phyloP scores from a whole-genome alignment of 306 rosid species.

The Dryas alaskensis region DNA sequence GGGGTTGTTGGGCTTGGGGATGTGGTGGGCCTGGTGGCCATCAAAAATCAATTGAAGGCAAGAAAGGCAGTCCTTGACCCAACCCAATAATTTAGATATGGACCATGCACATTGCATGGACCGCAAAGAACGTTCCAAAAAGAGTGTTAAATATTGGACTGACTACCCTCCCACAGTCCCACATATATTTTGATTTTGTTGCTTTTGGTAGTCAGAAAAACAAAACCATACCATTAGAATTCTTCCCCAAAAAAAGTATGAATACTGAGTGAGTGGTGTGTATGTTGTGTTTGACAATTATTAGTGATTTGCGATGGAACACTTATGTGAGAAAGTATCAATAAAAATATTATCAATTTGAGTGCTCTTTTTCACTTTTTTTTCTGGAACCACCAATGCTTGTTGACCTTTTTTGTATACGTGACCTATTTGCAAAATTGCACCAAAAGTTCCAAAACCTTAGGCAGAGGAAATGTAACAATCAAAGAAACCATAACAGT shows the following conservation, averaged over 20 bases:
- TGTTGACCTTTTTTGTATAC: neutral
- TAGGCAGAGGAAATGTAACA: no score
- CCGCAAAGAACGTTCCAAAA: neutral
- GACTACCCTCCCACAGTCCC: neutral
- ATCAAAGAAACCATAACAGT: no score
- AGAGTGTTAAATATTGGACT: neutral
- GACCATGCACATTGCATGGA: conserved; percentile 15
- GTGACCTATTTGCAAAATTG: neutral
- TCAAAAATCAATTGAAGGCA: conserved; percentile 19
- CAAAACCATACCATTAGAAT: neutral
- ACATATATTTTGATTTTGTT: neutral
- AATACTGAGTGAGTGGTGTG: neutral
- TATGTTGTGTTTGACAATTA: neutral
- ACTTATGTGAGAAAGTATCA: neutral
- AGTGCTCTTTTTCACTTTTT: neutral
- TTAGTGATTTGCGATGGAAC: conserved; percentile 1
- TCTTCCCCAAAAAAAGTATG: neutral
- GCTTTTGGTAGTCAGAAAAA: no score
- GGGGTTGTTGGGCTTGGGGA: conserved; percentile 31
- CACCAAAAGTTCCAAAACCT: neutral
- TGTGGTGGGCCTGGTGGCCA: conserved; percentile 21
- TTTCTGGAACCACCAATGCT: neutral
- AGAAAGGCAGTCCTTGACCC: neutral
- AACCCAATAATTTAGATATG: neutral
- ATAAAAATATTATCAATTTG: conserved; percentile 1